Conservation (phyloP, 1,284 basidiomycete genomes). For the Tranzscheliella williamsii region DNA sequence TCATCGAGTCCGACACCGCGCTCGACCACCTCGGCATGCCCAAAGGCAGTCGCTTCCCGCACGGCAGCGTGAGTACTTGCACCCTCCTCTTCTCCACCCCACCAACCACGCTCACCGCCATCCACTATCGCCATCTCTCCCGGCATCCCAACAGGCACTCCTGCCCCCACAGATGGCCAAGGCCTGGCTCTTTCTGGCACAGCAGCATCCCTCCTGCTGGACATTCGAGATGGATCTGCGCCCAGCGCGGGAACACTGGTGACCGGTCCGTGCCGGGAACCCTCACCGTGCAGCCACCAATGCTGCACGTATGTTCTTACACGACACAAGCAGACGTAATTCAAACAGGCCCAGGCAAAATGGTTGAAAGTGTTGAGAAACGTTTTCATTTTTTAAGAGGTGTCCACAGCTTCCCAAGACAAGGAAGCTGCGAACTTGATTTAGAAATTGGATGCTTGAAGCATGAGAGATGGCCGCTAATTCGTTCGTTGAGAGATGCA, state of each 20-base stretch:
- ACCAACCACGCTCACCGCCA: neutral
- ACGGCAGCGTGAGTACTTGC: slow-evolving; percentile 26
- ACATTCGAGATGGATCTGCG: slow-evolving; percentile 49
- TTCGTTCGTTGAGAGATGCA: too few relatives aligned
- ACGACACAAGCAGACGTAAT: too few relatives aligned
- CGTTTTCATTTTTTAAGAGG: slow-evolving; percentile 29
- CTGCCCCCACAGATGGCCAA: slow-evolving; percentile 50
- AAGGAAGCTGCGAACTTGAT: slow-evolving; percentile 5
- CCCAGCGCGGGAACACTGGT: slow-evolving; percentile 48
- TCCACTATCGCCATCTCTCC: too few relatives aligned
- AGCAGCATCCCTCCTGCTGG: slow-evolving; percentile 41
- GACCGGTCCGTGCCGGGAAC: too few relatives aligned
- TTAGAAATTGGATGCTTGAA: too few relatives aligned
- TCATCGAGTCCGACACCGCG: slow-evolving; percentile 45
- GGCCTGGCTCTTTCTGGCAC: slow-evolving; percentile 50
- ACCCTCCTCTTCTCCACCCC: neutral
- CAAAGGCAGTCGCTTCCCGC: slow-evolving; percentile 30
- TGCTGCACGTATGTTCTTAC: too few relatives aligned
- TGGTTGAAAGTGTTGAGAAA: slow-evolving; percentile 34
- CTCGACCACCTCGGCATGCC: slow-evolving; percentile 35
- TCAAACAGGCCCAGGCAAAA: too few relatives aligned
- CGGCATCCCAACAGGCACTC: slow-evolving; percentile 18
- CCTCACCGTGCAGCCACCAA: too few relatives aligned
- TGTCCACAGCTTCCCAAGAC: slow-evolving; percentile 20
- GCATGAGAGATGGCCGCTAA: neutral